Conservation (phyloP, 2,329 filamentous ascomycete genomes). For the Colletotrichum shisoi region DNA sequence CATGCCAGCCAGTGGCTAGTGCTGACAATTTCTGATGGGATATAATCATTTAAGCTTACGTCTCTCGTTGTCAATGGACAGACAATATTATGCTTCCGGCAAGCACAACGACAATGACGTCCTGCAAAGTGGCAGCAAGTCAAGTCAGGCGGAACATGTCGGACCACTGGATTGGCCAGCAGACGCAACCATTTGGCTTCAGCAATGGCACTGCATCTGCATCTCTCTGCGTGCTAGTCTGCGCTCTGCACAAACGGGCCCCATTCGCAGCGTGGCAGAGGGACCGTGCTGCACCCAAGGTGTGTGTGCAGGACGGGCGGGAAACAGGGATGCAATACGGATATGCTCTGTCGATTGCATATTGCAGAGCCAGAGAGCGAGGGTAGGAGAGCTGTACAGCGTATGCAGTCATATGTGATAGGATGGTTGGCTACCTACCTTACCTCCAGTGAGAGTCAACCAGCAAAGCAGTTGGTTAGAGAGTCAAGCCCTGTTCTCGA, state of each 20-base stretch:
- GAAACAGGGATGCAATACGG: conserved; percentile 32
- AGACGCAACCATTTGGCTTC: conserved; percentile 24
- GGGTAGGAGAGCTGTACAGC: neutral
- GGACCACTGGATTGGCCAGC: conserved; percentile 31
- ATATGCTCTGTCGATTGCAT: conserved; percentile 30
- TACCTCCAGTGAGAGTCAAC: conserved; percentile 17
- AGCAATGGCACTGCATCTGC: conserved; percentile 35
- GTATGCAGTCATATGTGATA: conserved; percentile 30
- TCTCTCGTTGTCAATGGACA: neutral
- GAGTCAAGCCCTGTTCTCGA: conserved; percentile 27
- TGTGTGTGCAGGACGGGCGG: conserved; percentile 31
- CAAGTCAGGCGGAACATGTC: conserved; percentile 36
- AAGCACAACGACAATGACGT: conserved; percentile 32
- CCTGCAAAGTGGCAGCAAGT: conserved; percentile 36
- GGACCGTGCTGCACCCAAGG: conserved; percentile 24
- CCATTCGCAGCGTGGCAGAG: conserved; percentile 30
- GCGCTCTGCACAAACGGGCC: conserved; percentile 16
- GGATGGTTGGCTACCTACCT: conserved; percentile 13
- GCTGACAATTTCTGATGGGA: conserved; percentile 23
- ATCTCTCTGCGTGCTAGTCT: conserved; percentile 25
- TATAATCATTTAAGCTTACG: conserved; percentile 12
- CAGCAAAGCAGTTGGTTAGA: conserved; percentile 11
- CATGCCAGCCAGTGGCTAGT: conserved; percentile 14
- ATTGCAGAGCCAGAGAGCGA: conserved; percentile 2
- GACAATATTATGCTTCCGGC: conserved; percentile 24